Evolutionary conservation across 768 basidiomycete species (phyloP).

Genomic region (Mycena albidolilacea): DNA sequence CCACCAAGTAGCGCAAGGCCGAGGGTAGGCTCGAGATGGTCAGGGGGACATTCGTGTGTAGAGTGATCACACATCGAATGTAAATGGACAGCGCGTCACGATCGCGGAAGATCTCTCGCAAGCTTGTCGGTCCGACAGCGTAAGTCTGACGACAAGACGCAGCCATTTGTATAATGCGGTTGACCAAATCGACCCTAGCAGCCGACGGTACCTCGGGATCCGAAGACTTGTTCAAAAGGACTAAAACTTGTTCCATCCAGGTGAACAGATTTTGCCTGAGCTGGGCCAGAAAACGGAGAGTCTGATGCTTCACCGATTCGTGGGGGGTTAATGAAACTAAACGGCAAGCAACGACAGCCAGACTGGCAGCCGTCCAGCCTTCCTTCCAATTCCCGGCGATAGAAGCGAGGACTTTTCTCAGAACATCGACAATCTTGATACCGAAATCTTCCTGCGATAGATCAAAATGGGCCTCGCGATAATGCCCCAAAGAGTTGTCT

Average conservation of each 20-base stretch:
- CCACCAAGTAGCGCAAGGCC: conserved; percentile 21
- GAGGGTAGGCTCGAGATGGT: background rate
- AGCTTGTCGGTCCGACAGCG: background rate
- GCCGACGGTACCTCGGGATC: conserved; percentile 32
- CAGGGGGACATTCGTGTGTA: conserved; percentile 35
- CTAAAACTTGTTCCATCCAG: conserved; percentile 53
- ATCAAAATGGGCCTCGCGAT: conserved; percentile 64
- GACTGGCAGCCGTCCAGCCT: conserved; percentile 31
- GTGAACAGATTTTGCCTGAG: conserved; percentile 49
- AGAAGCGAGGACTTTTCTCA: conserved; percentile 34
- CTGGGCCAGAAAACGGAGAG: conserved; percentile 47
- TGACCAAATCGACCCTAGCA: conserved; percentile 37
- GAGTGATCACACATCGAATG: conserved; percentile 49
- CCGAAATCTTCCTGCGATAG: conserved; percentile 52
- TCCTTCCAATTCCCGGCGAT: conserved; percentile 30
- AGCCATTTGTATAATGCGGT: conserved; percentile 53
- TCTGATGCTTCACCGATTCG: conserved; percentile 34
- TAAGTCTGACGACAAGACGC: conserved; percentile 55
- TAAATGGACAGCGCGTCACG: conserved; percentile 46
- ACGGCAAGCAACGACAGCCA: conserved; percentile 48
- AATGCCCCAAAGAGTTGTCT: conserved; percentile 51
- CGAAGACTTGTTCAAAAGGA: conserved; percentile 44
- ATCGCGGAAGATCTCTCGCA: conserved; percentile 41
- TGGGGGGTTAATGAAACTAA: conserved; percentile 48
- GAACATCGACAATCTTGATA: conserved; percentile 50